Evolutionary conservation across 305 asterid genomes (phyloP).

Genomic region (Fraxinus greggii): DNA sequence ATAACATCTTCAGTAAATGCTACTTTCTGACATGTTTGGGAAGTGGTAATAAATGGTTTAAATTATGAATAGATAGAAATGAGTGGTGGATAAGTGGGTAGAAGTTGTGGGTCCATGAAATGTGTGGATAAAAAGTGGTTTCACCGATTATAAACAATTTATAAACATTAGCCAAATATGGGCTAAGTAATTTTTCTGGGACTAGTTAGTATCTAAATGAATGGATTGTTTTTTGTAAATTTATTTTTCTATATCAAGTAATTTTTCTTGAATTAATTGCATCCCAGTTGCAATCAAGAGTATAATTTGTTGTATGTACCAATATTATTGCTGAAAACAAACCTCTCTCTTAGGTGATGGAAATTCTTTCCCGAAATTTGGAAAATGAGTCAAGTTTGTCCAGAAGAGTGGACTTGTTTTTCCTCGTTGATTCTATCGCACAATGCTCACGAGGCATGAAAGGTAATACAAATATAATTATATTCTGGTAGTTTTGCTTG

Average conservation of each 20-base stretch:
- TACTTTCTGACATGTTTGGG: not conserved
- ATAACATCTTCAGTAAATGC: not conserved
- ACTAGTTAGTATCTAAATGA: not conserved
- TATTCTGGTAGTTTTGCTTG: constrained; percentile 13
- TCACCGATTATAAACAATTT: not conserved
- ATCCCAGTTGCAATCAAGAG: not conserved
- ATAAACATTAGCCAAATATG: not conserved
- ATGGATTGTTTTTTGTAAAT: not conserved
- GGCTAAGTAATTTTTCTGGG: not conserved
- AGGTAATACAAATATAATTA: constrained; percentile 42
- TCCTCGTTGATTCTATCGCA: constrained; percentile 87
- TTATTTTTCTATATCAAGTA: not conserved
- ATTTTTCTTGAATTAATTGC: constrained; percentile 8
- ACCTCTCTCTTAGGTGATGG: constrained; percentile 61
- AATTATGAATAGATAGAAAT: not conserved
- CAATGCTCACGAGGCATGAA: constrained; percentile 76
- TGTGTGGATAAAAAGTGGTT: not conserved
- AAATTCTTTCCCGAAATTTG: constrained; percentile 57
- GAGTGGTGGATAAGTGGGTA: not conserved
- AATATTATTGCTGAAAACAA: not conserved
- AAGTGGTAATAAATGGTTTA: not conserved
- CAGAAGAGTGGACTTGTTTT: constrained; percentile 83
- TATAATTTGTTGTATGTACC: not conserved
- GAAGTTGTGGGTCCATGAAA: not conserved
- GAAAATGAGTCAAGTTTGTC: constrained; percentile 67